phyloP scores from a whole-genome alignment of 108 stramenopile genomes.

The Skeletonema menzelii region DNA sequence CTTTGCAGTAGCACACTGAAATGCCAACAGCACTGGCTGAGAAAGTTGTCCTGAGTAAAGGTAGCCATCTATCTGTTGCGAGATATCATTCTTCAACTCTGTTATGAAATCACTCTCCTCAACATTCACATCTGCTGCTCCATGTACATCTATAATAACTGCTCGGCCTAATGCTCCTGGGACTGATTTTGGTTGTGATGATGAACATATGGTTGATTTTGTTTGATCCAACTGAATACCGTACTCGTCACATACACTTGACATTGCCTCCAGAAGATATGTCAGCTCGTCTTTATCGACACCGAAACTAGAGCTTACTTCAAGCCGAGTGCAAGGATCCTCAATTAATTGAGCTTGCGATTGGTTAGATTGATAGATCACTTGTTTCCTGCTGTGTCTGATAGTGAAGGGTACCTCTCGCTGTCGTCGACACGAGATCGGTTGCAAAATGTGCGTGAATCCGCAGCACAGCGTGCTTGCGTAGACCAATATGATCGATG shows the following conservation, averaged over 20 bases:
- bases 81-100: conserved; percentile 12
- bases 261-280: neutral
- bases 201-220: neutral
- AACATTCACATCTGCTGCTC: conserved; percentile 1
- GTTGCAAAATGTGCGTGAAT: neutral
- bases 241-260: neutral
- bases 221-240: neutral
- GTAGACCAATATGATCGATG: neutral
- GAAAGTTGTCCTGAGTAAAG: conserved; percentile 1
- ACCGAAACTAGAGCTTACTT: neutral
- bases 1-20: neutral
- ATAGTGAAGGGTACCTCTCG: neutral
- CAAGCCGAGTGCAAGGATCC: neutral
- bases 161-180: conserved; percentile 5
- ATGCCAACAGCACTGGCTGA: conserved; percentile 29
- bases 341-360: neutral
- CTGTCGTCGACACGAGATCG: neutral
- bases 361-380: neutral
- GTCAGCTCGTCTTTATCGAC: neutral
- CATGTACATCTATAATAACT: neutral
- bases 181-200: neutral
- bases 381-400: neutral
- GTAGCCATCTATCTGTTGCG: conserved; percentile 20
- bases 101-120: conserved; percentile 27
- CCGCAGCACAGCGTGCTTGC: neutral